phyloP scores from a whole-genome alignment of 2,329 filamentous ascomycete genomes.

The Biscogniauxia sp. region DNA sequence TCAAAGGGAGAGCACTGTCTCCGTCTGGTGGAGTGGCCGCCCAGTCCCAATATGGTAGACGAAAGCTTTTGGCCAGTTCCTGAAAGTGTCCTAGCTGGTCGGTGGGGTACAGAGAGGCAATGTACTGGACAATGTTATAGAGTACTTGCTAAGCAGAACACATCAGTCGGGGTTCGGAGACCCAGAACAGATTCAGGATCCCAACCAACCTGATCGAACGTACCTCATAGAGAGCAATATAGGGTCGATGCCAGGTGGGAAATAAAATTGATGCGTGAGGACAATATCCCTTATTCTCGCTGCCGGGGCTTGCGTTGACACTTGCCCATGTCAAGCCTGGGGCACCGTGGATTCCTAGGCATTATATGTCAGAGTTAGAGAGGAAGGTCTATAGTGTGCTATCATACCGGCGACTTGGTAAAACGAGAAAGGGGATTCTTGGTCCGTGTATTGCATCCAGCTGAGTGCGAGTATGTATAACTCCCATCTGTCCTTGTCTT shows the following conservation, averaged over 20 bases:
- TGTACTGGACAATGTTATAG: conserved; percentile 33
- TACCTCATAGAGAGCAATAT: conserved; percentile 63
- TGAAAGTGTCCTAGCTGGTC: conserved; percentile 48
- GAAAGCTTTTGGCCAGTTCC: conserved; percentile 48
- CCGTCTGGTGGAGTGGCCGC: conserved; percentile 47
- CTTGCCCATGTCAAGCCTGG: conserved; percentile 58
- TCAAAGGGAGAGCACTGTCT: conserved; percentile 47
- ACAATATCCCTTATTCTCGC: conserved; percentile 67
- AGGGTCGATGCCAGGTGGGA: conserved; percentile 80
- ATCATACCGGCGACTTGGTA: conserved; percentile 71
- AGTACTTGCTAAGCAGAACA: conserved; percentile 41
- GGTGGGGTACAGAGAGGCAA: conserved; percentile 37
- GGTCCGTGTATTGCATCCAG: conserved; percentile 66
- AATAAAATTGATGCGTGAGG: conserved; percentile 74
- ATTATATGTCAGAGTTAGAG: conserved; percentile 13
- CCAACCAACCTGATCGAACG: conserved; percentile 5
- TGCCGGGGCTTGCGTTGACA: conserved; percentile 49
- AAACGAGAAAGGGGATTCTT: conserved; percentile 65
- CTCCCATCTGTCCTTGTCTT: conserved; percentile 67
- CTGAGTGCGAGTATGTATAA: conserved; percentile 73
- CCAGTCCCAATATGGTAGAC: conserved; percentile 62
- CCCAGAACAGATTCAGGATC: background rate
- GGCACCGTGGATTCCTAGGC: conserved; percentile 73
- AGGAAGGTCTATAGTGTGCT: background rate
- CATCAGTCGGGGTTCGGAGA: conserved; percentile 1